phyloP scores from a whole-genome alignment of 768 basidiomycete genomes.

The Russula foetens region DNA sequence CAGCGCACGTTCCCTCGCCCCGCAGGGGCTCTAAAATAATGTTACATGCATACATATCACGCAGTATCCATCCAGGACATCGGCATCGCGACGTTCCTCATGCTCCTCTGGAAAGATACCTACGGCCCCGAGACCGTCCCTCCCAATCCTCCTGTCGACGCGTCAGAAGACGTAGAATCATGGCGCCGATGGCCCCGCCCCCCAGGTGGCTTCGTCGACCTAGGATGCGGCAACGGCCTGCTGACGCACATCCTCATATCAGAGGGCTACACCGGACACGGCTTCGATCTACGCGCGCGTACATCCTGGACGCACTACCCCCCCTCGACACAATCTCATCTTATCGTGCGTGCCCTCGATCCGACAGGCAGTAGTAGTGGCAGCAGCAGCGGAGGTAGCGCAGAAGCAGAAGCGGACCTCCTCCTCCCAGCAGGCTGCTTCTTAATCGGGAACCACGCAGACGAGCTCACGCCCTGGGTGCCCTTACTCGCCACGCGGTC shows the following conservation, averaged over 20 bases:
- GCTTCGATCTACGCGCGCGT: slow-evolving; percentile 81
- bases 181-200: slow-evolving; percentile 77
- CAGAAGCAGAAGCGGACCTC: no score
- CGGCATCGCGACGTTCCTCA: slow-evolving; percentile 88
- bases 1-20: background rate
- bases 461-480: slow-evolving; percentile 94
- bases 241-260: slow-evolving; percentile 78
- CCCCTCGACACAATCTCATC: slow-evolving; percentile 42
- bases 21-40: background rate
- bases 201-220: slow-evolving; percentile 77
- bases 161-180: slow-evolving; percentile 28
- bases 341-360: slow-evolving; percentile 67
- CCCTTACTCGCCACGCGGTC: slow-evolving; percentile 68
- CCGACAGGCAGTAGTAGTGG: slow-evolving; percentile 32
- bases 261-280: slow-evolving; percentile 80
- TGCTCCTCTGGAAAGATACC: slow-evolving; percentile 82
- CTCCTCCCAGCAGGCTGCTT: slow-evolving; percentile 46
- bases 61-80: slow-evolving; percentile 55
- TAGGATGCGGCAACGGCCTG: slow-evolving; percentile 93
- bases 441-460: slow-evolving; percentile 91
- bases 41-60: background rate
- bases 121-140: slow-evolving; percentile 29
- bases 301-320: slow-evolving; percentile 82
- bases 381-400: background rate
- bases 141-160: background rate